These are phyloP conservation scores for Pseudoneurospora amorphoporcata DNA, from an alignment of 495 filamentous ascomycete genomes.

Conservation along the genomic window DNA sequence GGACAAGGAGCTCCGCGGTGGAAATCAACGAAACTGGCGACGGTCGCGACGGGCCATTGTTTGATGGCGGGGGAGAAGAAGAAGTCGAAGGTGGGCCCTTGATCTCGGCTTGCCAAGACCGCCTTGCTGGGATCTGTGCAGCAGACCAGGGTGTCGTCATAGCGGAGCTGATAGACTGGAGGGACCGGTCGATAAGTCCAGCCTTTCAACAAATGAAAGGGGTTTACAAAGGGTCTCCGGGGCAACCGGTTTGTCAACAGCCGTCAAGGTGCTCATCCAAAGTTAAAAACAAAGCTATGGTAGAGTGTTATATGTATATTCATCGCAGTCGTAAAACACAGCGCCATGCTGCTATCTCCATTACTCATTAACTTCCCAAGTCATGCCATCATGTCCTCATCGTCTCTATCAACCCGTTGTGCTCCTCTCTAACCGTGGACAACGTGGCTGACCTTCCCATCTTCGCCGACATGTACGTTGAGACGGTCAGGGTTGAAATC, in stretches of 20 bases:
- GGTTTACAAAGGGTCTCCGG: not conserved
- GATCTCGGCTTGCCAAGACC: not conserved
- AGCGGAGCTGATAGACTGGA: not conserved
- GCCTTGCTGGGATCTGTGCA: not conserved
- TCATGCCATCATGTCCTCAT: not conserved
- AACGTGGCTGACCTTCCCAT: conserved; percentile 67
- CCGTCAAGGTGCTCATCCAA: not conserved
- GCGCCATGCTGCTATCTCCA: not conserved
- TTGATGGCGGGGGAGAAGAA: not conserved
- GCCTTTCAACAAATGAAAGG: not conserved
- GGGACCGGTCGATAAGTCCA: not conserved
- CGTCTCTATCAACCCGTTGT: not conserved
- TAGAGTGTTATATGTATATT: not conserved
- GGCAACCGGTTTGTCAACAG: not conserved
- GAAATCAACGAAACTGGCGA: not conserved
- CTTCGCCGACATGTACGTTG: conserved; percentile 61
- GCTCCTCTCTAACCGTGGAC: conserved; percentile 36
- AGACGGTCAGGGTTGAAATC: conserved; percentile 52
- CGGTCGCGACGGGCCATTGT: not conserved
- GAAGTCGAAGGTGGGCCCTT: not conserved
- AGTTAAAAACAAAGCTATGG: not conserved
- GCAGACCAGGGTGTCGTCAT: not conserved
- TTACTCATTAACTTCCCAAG: not conserved
- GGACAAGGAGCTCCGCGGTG: conserved; percentile 1
- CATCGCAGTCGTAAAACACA: not conserved